Base-by-base conservation (phyloP, 2,329 filamentous ascomycete genomes). In the Nothomitra cinnamomea region DNA sequence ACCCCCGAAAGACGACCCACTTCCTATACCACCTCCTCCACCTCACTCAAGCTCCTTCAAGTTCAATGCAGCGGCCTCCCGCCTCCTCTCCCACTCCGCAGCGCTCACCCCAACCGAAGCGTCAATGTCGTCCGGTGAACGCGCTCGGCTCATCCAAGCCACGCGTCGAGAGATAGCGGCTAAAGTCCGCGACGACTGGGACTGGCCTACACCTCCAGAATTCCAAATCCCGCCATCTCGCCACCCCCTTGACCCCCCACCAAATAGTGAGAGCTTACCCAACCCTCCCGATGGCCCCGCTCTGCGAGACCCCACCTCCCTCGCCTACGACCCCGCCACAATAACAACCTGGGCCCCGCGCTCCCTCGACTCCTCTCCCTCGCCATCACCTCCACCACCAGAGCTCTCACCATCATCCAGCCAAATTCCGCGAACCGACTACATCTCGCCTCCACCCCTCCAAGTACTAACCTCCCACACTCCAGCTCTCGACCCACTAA, bases 141-240 rank as follows among this genome's bases (percentile, higher is more conserved):
- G 50, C 50, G 25, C 32, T 15, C 35, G 24, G 32, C 50, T 52
- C 19, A 43, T 43, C 50, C 35, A 79, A 41, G 79, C 79, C 12
- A 74, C 83, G 36, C 76, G 70, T 60, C 73, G 69, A 51, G 76
- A 75, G 58, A 66, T 83, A 1, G 65, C 68, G 2, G 69, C 72
- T 21, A 77, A 73, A 58, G 67, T 83, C 41, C 74, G 72, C 56
- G 72, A 71, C 56, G 78, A 82, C 60, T 83, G 79, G 80, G 66
- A 69, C 0, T 83, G 80, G 60, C 59, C 67, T 35, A 82, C 78
- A 78, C 74, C 28, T 4, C 28, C 28, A 32, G 28, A 32, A 32
- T 32, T 35, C 5, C 24, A 25, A 10, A 25, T 47, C 21, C 43
- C 43, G 76, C 1, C 69, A 66, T 21, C 54, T 59, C 41, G 55